A percentile compares a stretch with the other conserved stretches of the same genome.
phyloP scores from a whole-genome alignment of 2,329 filamentous ascomycete species.

The Thelonectria rubi region DNA sequence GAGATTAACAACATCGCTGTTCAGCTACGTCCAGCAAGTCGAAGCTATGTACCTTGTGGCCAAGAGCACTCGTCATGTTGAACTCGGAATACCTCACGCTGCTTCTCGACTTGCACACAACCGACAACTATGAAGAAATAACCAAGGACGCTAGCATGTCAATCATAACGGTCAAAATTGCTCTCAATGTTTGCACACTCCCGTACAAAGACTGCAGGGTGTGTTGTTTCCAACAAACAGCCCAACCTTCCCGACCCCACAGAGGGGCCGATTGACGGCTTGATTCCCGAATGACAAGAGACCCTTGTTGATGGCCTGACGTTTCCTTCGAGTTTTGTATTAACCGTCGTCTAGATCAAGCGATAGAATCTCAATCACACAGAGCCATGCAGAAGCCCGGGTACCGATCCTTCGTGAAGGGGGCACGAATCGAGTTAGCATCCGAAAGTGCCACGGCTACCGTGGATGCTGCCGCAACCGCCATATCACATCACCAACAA shows the following conservation, averaged over 20 bases:
- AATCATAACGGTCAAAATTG: not conserved
- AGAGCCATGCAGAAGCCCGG: not conserved
- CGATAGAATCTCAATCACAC: not conserved
- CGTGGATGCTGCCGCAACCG: no score
- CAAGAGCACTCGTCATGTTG: no score
- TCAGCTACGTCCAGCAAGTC: no score
- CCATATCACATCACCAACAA: not conserved
- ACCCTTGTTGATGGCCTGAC: constrained; percentile 4
- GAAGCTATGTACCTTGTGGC: no score
- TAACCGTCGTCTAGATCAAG: not conserved
- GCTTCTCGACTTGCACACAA: no score
- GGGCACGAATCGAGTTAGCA: not conserved
- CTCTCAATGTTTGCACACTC: not conserved
- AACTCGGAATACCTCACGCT: no score
- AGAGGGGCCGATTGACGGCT: not conserved
- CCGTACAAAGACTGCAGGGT: not conserved
- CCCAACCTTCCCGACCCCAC: not conserved
- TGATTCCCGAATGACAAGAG: not conserved
- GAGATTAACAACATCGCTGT: no score
- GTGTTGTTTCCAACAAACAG: not conserved
- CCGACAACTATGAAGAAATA: not conserved
- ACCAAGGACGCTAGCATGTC: not conserved
- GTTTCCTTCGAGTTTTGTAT: not conserved
- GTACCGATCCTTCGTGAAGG: constrained; percentile 5
- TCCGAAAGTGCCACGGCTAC: no score